These are phyloP conservation scores for Lactarius sanguifluus DNA, from an alignment of 768 basidiomycete genomes.

Conservation along the genomic window DNA sequence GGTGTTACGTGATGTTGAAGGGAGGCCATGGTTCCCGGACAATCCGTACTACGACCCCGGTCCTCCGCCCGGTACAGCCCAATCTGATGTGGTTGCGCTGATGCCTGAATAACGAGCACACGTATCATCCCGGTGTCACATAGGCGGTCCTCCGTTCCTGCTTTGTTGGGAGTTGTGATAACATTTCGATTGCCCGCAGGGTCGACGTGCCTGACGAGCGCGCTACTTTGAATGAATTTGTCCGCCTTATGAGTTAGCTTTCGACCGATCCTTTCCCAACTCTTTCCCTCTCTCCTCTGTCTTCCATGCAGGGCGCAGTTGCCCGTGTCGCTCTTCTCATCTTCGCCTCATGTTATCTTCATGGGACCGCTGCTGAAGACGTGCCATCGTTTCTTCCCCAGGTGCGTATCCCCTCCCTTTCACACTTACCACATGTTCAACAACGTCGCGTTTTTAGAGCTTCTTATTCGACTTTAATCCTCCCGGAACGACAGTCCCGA, in stretches of 20 bases:
- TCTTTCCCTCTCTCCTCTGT: not conserved
- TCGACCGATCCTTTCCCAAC: not conserved
- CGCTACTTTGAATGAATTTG: not conserved
- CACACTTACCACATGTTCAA: not conserved
- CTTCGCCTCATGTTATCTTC: not conserved
- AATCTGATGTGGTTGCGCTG: not conserved
- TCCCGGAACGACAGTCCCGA: conserved; percentile 34
- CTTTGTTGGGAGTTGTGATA: not conserved
- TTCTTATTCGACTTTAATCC: conserved; percentile 38
- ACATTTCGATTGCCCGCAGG: not conserved
- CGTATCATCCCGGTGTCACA: not conserved
- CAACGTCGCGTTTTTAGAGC: conserved; percentile 25
- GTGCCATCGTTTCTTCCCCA: conserved; percentile 14
- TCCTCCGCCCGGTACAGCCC: conserved; percentile 45
- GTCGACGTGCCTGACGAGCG: not conserved
- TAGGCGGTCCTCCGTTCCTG: not conserved
- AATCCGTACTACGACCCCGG: conserved; percentile 77
- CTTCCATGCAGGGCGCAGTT: conserved; percentile 4
- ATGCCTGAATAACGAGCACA: not conserved
- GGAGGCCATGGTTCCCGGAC: conserved; percentile 47
- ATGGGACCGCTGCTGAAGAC: not conserved
- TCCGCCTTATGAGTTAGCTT: not conserved
- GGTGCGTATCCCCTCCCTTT: conserved; percentile 5
- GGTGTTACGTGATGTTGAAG: conserved; percentile 41
- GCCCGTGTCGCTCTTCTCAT: not conserved